Evolutionary conservation across 257 asterid genomes (phyloP).

Genomic region (Solanum chiquidenum): DNA sequence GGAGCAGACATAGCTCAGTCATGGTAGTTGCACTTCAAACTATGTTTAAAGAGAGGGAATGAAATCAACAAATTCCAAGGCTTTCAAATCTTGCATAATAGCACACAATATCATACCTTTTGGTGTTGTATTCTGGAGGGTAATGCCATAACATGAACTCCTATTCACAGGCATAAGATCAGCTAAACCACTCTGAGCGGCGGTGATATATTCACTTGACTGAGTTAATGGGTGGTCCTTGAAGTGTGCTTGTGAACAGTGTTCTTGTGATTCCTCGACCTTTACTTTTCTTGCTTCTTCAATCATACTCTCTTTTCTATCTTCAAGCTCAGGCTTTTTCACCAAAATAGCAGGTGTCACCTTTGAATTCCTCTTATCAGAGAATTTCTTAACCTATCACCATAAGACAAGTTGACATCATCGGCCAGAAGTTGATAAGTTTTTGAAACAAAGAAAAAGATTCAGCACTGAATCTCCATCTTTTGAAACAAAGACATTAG

Average conservation of each 20-base stretch:
- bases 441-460: not conserved
- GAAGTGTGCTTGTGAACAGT: slow-evolving; percentile 5
- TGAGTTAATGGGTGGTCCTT: slow-evolving; percentile 1
- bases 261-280: slow-evolving; percentile 25
- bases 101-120: slow-evolving; percentile 29
- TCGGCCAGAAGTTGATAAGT: not conserved
- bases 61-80: not conserved
- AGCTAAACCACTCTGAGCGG: slow-evolving; percentile 10
- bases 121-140: slow-evolving; percentile 8
- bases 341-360: slow-evolving; percentile 25
- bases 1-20: not conserved
- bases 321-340: slow-evolving; percentile 20
- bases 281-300: slow-evolving; percentile 13
- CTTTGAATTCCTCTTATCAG: slow-evolving; percentile 35
- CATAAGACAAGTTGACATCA: not conserved
- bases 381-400: slow-evolving; percentile 22
- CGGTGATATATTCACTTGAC: slow-evolving; percentile 10
- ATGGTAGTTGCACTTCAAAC: not conserved
- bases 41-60: not conserved
- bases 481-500: not conserved
- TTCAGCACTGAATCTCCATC: not conserved
- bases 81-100: not conserved
- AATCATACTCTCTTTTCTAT: slow-evolving; percentile 10
- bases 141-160: slow-evolving; percentile 8
- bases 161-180: slow-evolving; percentile 16